Conservation (phyloP, 2,329 filamentous ascomycete species). For the Ophiobolus disseminans region DNA sequence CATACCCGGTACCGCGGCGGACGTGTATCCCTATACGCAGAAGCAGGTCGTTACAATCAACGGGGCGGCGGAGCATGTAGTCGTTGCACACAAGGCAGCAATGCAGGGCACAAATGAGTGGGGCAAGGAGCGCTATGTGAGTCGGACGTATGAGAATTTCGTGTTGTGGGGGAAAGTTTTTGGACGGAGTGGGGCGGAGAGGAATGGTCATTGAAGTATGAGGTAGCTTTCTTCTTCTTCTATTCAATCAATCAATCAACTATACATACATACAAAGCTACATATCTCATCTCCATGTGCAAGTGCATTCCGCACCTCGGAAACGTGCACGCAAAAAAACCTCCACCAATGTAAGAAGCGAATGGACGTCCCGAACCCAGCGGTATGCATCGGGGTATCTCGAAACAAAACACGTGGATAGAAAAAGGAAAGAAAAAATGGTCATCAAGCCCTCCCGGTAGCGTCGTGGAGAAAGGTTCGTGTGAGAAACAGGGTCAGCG, state of each 20-base stretch:
- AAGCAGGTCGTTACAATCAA: slow-evolving; percentile 17
- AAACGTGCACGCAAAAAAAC: slow-evolving; percentile 11
- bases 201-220: neutral
- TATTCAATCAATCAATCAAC: too few relatives aligned
- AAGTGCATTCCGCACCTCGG: too few relatives aligned
- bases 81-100: slow-evolving; percentile 22
- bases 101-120: slow-evolving; percentile 27
- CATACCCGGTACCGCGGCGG: slow-evolving; percentile 35
- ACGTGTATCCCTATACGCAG: slow-evolving; percentile 34
- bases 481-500: neutral
- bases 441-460: slow-evolving; percentile 6
- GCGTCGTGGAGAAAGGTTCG: slow-evolving; percentile 2
- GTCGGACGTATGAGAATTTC: slow-evolving; percentile 36
- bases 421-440: slow-evolving; percentile 14
- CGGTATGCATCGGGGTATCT: slow-evolving; percentile 41
- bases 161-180: slow-evolving; percentile 37
- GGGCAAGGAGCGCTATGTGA: slow-evolving; percentile 36
- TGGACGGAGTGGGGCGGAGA: slow-evolving; percentile 4
- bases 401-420: slow-evolving; percentile 31
- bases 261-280: too few relatives aligned
- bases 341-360: slow-evolving; percentile 23
- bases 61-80: slow-evolving; percentile 12
- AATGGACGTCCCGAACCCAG: slow-evolving; percentile 46
- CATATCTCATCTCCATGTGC: too few relatives aligned
- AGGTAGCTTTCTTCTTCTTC: too few relatives aligned